Percentiles rank a stretch among this genome's conserved stretches.
phyloP scores from a whole-genome alignment of 2,329 filamentous ascomycete genomes.

The Phialophora expanda region DNA sequence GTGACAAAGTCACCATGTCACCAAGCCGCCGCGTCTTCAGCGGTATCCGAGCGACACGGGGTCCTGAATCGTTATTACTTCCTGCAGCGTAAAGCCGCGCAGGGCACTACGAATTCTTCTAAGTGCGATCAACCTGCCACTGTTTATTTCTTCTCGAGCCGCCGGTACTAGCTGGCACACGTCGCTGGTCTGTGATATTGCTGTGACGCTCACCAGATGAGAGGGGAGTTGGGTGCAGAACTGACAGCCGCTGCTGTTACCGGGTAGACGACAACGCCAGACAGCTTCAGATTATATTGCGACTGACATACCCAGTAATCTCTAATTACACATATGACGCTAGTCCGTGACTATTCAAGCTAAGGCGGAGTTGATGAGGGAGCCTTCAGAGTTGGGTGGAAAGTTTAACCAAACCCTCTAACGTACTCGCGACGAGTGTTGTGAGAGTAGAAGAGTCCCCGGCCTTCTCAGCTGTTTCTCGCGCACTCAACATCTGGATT shows the following conservation, averaged over 20 bases:
- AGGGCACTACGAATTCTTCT: background rate
- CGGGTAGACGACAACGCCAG: background rate
- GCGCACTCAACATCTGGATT: background rate
- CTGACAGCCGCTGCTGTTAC: background rate
- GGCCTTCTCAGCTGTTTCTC: no score
- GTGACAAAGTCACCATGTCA: background rate
- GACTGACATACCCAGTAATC: background rate
- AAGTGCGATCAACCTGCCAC: background rate
- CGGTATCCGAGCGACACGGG: background rate
- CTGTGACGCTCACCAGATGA: background rate
- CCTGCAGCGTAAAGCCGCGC: background rate
- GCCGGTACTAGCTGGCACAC: background rate
- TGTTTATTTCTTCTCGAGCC: slow-evolving; percentile 2
- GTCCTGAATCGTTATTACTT: background rate
- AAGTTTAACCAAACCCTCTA: background rate
- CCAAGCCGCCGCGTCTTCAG: background rate
- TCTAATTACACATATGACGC: background rate
- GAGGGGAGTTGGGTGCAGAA: background rate
- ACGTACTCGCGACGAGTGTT: background rate
- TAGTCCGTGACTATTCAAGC: background rate
- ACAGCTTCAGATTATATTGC: background rate
- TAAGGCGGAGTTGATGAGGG: background rate
- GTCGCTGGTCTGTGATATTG: slow-evolving; percentile 1
- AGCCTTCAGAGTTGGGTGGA: background rate
- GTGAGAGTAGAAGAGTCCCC: no score